Evolutionary conservation across 768 basidiomycete species (phyloP).

Genomic region (Suillus spraguei): DNA sequence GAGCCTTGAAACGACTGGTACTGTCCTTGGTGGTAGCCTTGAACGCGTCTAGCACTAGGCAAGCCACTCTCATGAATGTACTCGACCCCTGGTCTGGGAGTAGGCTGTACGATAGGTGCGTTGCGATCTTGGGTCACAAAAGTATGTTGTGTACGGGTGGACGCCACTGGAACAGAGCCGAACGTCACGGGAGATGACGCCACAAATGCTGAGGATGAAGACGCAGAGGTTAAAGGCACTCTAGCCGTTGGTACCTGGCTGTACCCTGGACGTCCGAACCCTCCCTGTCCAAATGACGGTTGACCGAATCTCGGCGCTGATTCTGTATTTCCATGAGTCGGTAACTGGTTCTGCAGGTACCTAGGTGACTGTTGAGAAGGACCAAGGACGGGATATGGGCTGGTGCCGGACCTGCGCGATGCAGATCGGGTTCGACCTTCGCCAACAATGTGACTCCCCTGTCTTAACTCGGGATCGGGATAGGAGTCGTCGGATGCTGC

Average conservation of each 20-base stretch:
- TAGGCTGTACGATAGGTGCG: constrained; percentile 4
- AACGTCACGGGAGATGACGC: constrained; percentile 13
- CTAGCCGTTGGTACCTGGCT: constrained; percentile 12
- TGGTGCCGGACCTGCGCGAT: constrained; percentile 23
- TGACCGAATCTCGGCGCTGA: constrained; percentile 24
- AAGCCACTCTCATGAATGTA: constrained; percentile 15
- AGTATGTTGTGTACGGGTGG: not conserved
- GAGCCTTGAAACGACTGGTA: constrained; percentile 17
- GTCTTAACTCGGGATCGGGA: constrained; percentile 40
- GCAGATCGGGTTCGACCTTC: constrained; percentile 33
- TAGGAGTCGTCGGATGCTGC: constrained; percentile 33
- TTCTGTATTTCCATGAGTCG: constrained; percentile 16
- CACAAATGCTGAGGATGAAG: constrained; percentile 16
- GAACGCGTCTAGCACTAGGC: constrained; percentile 16
- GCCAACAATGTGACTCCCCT: constrained; percentile 38
- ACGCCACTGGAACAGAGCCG: not conserved
- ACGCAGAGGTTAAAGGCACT: not conserved
- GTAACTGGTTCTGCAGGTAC: constrained; percentile 26
- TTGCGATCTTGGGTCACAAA: constrained; percentile 16
- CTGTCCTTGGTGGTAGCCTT: constrained; percentile 10
- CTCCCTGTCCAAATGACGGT: constrained; percentile 25
- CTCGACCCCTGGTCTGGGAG: constrained; percentile 20
- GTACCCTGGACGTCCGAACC: constrained; percentile 15
- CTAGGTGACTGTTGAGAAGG: constrained; percentile 29
- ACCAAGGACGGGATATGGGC: constrained; percentile 25